Evolutionary conservation across 768 basidiomycete species (phyloP).

Genomic region (Termitomyces sp.): DNA sequence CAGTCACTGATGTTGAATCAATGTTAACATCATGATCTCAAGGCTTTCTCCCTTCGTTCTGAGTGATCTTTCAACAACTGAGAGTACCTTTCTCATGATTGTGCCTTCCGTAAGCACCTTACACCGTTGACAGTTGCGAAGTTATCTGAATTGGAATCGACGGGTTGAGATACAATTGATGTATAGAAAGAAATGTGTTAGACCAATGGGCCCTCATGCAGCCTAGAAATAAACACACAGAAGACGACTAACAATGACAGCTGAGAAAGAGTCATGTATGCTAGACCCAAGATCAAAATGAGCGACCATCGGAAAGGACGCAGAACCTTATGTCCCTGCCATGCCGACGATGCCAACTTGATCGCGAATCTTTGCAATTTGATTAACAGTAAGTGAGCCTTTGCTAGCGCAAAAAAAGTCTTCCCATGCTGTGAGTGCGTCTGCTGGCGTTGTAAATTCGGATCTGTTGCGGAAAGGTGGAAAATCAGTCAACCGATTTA

Average conservation of each 20-base stretch:
- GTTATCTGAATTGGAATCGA: not conserved
- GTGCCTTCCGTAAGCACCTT: not conserved
- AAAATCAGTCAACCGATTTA: not conserved
- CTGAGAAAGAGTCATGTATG: not conserved
- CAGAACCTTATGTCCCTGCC: conserved; percentile 58
- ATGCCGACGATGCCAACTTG: conserved; percentile 82
- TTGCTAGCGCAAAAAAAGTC: conserved; percentile 82
- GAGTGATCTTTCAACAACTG: not conserved
- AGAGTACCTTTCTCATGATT: not conserved
- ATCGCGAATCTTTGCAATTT: conserved; percentile 92
- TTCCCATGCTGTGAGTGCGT: conserved; percentile 75
- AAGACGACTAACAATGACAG: not conserved
- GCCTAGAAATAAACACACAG: not conserved
- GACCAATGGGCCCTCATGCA: not conserved
- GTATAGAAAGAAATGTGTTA: not conserved
- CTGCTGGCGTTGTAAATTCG: conserved; percentile 58
- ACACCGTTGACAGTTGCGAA: not conserved
- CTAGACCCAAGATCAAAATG: not conserved
- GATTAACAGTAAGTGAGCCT: conserved; percentile 69
- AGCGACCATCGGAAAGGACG: not conserved
- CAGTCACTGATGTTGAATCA: not conserved
- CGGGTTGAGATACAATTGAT: not conserved
- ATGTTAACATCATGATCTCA: not conserved
- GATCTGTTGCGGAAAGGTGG: conserved; percentile 27
- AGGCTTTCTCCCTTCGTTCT: not conserved